Evolutionary conservation across 768 basidiomycete species (phyloP), one percentile per base, ranked within the genome.

Genomic region (Cystofilobasidium bisporidii): DNA sequence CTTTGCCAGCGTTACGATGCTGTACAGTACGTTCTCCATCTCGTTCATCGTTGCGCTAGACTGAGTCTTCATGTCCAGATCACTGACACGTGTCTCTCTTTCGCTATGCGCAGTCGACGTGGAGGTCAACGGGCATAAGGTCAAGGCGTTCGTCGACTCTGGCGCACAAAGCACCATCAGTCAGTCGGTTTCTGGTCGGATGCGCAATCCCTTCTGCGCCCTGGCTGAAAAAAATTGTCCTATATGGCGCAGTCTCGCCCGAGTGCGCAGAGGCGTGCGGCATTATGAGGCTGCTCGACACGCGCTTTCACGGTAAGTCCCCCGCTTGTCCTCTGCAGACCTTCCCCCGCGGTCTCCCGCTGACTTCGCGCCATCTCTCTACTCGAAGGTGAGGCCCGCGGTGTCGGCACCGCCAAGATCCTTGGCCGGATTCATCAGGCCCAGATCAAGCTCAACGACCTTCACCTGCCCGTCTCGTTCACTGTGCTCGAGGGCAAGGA

Each of bases 81-180:
- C 60, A 65, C 66, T 65, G 61, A 43, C 43, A 32, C 65, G 60
- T 55, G 36, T 14, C n/a, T 47, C 9, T 18, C 12, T 30, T 12
- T 66, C 93, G 89, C 72, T 1, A 3, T 5, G n/a, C 26, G 9
- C 26, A 47, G 88, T 98, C 70, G 83, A 86, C 30, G 85, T 92
- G 0, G 96, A 97, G 74, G 91, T 99, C 2, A 99, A 99, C 74
- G 87, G 87, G 1, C 81, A 82, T 69, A 87, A 87, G 4, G 85
- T 98, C 43, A 93, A 91, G 77, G 96, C 96, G 0, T 99, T 99
- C 72, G 96, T 99, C 50, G 96, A 99, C 76, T 96, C 91, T 71
- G 96, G 94, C 48, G 96, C 96, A 15, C 96, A 99, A 74, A 85
- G 85, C 70, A 99, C 94, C 1, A 97, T 97, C 79, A 97, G 93